Base-by-base conservation (phyloP, 176 grass and related monocot genomes). In the Lolium multiflorum region DNA sequence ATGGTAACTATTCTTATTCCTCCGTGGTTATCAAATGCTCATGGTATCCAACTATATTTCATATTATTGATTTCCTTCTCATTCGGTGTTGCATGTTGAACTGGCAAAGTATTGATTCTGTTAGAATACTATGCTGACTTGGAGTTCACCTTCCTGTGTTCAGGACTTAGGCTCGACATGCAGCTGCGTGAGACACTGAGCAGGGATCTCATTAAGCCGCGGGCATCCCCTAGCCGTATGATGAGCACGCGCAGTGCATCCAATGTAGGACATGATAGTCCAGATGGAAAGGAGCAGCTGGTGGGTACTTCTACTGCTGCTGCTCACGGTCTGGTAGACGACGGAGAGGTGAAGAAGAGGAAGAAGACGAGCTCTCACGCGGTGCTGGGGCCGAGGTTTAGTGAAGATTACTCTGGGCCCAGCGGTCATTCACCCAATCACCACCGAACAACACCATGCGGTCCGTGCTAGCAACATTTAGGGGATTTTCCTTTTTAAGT, bases 401-500 rank as follows among this genome's bases (percentile, higher is more conserved):
- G 51, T 14, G 66, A 84, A 43, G 81, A 89, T 7, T 89, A 89
- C 66, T 25, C 57, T 0, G 87, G 87, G 76, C 82, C 87, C 57
- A 74, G 47, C 9, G 87, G 87, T 18, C 87, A 89, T 74, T 66
- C 87, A 37, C 76, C 76, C 16, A 89, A 89, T 71, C 87, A 89
- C 56, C 82, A 89, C 57, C 46, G 87, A 38, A 56, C 82, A 22
- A 85, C 28, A 7, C 87, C 67, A 31, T 80, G 87, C 37, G 82
- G 67, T 21, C 60, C 71, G 17, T 77, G 86, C 38, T 69, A 74
- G 67, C 41, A 38, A 66, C 16, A 66, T 35, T 66, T 66, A 37
- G 63, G 35, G 35, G 15, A 10, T 69, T 69, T 61, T 61, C 4
- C 22, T 17, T 18, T 3, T 35, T 35, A 35, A 35, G 3, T 35